Evolutionary conservation across 2,329 filamentous ascomycete species (phyloP).

Genomic region (Fusarium sp.): DNA sequence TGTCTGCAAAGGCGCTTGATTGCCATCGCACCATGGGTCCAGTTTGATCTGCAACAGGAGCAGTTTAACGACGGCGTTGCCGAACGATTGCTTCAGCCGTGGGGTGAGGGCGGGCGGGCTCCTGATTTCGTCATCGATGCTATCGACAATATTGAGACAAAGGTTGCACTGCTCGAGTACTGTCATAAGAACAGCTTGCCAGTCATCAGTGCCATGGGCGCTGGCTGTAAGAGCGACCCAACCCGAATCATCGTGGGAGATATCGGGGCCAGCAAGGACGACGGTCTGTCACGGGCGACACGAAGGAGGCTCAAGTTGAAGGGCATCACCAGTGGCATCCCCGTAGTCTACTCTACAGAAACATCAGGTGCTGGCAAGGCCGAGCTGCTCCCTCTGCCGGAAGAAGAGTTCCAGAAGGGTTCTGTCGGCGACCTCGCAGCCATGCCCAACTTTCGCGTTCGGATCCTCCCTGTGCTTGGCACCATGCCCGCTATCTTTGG

Average conservation of each 20-base stretch:
- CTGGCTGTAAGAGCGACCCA: constrained; percentile 88
- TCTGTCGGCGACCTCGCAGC: constrained; percentile 86
- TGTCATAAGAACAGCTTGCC: constrained; percentile 80
- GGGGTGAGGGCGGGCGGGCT: constrained; percentile 66
- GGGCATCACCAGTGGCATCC: constrained; percentile 85
- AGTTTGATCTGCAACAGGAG: constrained; percentile 86
- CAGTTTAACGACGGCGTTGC: constrained; percentile 79
- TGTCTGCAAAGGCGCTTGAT: constrained; percentile 82
- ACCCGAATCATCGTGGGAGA: constrained; percentile 91
- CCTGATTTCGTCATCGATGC: constrained; percentile 95
- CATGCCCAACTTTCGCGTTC: constrained; percentile 88
- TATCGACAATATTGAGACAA: constrained; percentile 98
- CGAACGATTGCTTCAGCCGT: constrained; percentile 70
- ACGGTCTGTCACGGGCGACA: constrained; percentile 86
- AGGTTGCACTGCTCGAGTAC: constrained; percentile 88
- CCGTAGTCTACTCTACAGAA: constrained; percentile 92
- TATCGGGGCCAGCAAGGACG: constrained; percentile 86
- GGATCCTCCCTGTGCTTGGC: constrained; percentile 93
- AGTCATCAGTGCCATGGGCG: constrained; percentile 95
- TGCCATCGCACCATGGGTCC: constrained; percentile 90
- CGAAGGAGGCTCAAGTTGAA: constrained; percentile 78
- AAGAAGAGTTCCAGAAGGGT: constrained; percentile 89
- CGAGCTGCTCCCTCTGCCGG: constrained; percentile 82
- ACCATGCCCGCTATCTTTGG: constrained; percentile 99
- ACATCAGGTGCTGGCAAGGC: constrained; percentile 91